phyloP scores from a whole-genome alignment of 805 yeast species.

The Yarrowia divulgata region DNA sequence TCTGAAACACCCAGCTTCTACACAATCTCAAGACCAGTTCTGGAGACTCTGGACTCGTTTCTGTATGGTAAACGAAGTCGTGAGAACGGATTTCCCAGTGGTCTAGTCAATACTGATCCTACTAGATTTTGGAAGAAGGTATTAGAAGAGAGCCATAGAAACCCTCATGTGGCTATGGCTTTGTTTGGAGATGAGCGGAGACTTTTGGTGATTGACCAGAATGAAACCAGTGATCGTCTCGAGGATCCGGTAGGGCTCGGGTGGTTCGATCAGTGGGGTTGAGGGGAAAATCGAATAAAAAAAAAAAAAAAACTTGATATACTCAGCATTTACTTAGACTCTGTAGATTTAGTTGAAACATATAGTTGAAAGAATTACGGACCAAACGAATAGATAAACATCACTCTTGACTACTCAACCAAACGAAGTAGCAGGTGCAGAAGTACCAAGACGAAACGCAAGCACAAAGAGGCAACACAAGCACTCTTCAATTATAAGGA shows the following conservation, averaged over 20 bases:
- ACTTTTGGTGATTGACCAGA: background rate
- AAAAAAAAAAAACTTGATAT: too few relatives aligned
- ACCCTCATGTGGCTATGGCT: background rate
- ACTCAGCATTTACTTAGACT: too few relatives aligned
- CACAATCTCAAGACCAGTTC: background rate
- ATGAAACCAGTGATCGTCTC: background rate
- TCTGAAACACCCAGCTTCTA: too few relatives aligned
- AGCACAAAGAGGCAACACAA: too few relatives aligned
- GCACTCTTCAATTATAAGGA: too few relatives aligned
- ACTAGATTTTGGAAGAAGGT: background rate
- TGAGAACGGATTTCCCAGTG: background rate
- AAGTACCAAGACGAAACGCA: too few relatives aligned
- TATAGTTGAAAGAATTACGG: too few relatives aligned
- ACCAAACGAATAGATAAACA: too few relatives aligned
- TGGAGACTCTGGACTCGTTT: background rate
- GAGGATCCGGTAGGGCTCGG: background rate
- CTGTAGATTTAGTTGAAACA: too few relatives aligned
- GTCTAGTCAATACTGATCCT: background rate
- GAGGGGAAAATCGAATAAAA: too few relatives aligned
- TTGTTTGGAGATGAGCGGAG: background rate
- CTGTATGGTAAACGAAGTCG: background rate
- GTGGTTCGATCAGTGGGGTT: background rate
- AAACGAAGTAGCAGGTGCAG: too few relatives aligned
- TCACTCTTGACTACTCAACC: too few relatives aligned
- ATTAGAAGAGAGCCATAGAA: background rate